Conservation (phyloP, 257 asterid species). For the Plantago major region DNA sequence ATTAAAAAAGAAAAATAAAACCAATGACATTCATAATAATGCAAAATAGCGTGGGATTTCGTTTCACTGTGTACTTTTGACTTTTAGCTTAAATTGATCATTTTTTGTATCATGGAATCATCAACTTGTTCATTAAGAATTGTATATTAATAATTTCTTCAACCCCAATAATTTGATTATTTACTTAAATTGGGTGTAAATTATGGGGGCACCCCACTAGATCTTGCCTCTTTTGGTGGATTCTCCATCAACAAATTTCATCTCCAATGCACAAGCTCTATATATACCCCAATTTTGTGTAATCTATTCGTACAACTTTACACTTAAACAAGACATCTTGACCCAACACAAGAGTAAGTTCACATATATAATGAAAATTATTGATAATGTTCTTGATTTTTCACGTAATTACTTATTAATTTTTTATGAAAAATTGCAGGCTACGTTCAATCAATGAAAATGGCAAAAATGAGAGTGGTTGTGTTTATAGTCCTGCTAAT, state of each 20-base stretch:
- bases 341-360: neutral
- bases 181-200: constrained; percentile 19
- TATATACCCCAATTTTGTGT: constrained; percentile 15
- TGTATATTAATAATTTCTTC: constrained; percentile 13
- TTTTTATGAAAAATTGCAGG: neutral
- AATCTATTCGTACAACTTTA: neutral
- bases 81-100: constrained; percentile 24
- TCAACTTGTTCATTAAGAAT: constrained; percentile 12
- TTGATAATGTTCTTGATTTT: neutral
- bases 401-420: neutral
- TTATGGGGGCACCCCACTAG: constrained; percentile 46
- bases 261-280: constrained; percentile 11
- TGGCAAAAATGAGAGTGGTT: constrained; percentile 16
- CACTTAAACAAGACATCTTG: neutral
- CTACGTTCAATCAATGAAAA: neutral
- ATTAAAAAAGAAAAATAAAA: no score
- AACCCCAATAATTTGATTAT: constrained; percentile 26
- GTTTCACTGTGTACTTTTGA: constrained; percentile 25
- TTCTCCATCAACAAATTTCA: constrained; percentile 25
- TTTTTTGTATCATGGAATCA: constrained; percentile 25
- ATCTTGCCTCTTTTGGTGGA: constrained; percentile 55
- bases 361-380: no score
- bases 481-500: constrained; percentile 14
- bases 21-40: constrained; percentile 15
- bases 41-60: constrained; percentile 26